Evolutionary conservation across 495 filamentous ascomycete genomes (phyloP).

Genomic region (Aspergillus diversus): DNA sequence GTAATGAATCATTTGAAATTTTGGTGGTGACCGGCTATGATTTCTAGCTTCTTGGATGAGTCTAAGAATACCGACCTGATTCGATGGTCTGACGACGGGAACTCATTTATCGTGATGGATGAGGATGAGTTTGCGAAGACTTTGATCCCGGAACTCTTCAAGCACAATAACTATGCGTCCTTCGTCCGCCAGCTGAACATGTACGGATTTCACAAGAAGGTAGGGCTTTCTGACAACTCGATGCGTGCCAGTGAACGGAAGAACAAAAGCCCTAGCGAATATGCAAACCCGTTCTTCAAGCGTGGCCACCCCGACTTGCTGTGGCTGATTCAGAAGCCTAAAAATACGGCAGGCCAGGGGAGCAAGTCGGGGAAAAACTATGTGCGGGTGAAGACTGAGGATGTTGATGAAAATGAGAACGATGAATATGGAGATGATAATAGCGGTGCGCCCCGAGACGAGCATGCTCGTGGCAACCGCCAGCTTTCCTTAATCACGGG

Average conservation of each 20-base stretch:
- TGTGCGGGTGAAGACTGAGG: conserved; percentile 68
- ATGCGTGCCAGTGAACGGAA: conserved; percentile 97
- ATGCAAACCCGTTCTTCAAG: conserved; percentile 94
- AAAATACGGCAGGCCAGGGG: conserved; percentile 58
- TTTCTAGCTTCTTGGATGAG: conserved; percentile 83
- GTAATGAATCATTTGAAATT: background rate
- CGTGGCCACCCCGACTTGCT: conserved; percentile 89
- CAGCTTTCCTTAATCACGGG: conserved; percentile 49
- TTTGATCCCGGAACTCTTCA: conserved; percentile 95
- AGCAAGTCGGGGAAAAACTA: conserved; percentile 54
- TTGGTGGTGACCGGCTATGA: conserved; percentile 28
- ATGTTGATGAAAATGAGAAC: conserved; percentile 67
- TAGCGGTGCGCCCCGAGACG: conserved; percentile 37
- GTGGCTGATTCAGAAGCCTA: conserved; percentile 98
- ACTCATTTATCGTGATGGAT: conserved; percentile 95
- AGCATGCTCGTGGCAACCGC: conserved; percentile 35
- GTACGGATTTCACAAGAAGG: conserved; percentile 99
- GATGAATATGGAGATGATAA: conserved; percentile 67
- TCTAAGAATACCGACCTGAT: conserved; percentile 92
- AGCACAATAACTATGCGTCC: conserved; percentile 99
- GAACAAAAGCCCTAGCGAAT: conserved; percentile 97
- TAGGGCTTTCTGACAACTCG: conserved; percentile 94
- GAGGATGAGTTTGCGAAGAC: conserved; percentile 99
- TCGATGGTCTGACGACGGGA: conserved; percentile 94
- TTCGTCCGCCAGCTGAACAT: conserved; percentile 99